phyloP scores from a whole-genome alignment of 768 basidiomycete species.

The Mycena vulgaris region DNA sequence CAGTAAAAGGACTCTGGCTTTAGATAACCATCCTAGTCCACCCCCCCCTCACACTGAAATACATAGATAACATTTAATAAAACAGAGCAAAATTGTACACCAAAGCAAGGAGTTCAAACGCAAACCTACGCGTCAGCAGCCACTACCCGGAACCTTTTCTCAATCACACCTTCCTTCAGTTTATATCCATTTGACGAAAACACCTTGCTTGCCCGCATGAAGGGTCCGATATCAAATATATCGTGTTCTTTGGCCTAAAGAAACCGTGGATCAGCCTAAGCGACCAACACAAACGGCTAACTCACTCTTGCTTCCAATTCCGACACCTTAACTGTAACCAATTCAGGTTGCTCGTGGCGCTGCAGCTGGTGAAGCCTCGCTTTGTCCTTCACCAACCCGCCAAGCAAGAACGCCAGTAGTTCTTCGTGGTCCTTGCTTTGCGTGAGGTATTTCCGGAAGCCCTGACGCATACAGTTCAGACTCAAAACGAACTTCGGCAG shows the following conservation, averaged over 20 bases:
- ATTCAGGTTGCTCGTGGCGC: conserved; percentile 82
- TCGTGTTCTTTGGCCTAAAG: conserved; percentile 95
- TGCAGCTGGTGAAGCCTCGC: conserved; percentile 88
- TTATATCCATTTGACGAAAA: conserved; percentile 94
- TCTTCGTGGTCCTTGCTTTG: conserved; percentile 98
- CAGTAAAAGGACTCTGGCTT: conserved; percentile 25
- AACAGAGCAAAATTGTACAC: conserved; percentile 35
- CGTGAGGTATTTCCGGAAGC: conserved; percentile 97
- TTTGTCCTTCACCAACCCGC: conserved; percentile 93
- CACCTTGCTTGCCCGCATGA: conserved; percentile 87
- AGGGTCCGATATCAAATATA: conserved; percentile 91
- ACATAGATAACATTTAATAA: conserved; percentile 38
- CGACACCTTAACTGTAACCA: conserved; percentile 80
- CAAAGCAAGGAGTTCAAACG: conserved; percentile 41
- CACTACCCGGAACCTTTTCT: conserved; percentile 77
- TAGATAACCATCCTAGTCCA: conserved; percentile 17
- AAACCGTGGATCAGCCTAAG: conserved; percentile 18
- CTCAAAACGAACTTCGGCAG: conserved; percentile 12
- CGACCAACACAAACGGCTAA: neutral
- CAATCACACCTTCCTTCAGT: conserved; percentile 74
- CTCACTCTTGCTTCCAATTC: conserved; percentile 92
- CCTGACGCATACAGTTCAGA: conserved; percentile 60
- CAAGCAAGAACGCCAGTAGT: conserved; percentile 93
- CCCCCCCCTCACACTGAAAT: conserved; percentile 16
- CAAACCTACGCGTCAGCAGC: conserved; percentile 42